These are phyloP conservation scores for Magnolia sinica DNA, from an alignment of 164 flowering plant genomes.

Conservation along the genomic window DNA sequence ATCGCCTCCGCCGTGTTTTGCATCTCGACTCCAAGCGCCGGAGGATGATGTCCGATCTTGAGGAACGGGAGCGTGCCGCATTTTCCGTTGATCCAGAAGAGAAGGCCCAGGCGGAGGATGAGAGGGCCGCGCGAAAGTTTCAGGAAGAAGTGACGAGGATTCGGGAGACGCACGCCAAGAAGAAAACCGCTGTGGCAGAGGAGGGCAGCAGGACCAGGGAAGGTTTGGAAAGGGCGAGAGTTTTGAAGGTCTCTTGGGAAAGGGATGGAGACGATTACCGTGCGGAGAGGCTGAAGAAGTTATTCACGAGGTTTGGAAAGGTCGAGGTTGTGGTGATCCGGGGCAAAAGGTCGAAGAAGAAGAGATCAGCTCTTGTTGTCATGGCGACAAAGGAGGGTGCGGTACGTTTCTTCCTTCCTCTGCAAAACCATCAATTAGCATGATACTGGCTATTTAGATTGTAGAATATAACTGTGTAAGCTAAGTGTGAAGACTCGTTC, in stretches of 20 bases:
- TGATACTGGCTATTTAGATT: too few relatives aligned
- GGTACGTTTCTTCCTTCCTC: constrained; percentile 21
- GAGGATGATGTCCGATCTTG: constrained; percentile 75
- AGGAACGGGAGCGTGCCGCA: constrained; percentile 58
- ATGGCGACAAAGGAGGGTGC: constrained; percentile 74
- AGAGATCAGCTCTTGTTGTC: constrained; percentile 72
- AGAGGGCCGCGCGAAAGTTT: constrained; percentile 48
- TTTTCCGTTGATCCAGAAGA: constrained; percentile 36
- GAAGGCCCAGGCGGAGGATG: constrained; percentile 53
- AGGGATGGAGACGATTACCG: constrained; percentile 49
- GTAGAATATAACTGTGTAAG: too few relatives aligned
- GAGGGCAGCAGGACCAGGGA: constrained; percentile 14
- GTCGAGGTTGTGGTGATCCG: constrained; percentile 79
- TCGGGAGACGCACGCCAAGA: constrained; percentile 52
- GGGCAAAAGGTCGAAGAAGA: constrained; percentile 47
- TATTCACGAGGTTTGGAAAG: constrained; percentile 65
- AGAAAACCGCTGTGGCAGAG: constrained; percentile 15
- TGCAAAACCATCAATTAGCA: neutral
- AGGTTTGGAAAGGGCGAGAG: constrained; percentile 40
- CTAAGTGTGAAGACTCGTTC: too few relatives aligned
- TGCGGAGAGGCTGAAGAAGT: constrained; percentile 44
- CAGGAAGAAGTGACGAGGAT: constrained; percentile 65
- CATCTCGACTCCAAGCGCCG: constrained; percentile 48
- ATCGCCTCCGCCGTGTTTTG: constrained; percentile 21
- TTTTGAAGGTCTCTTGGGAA: constrained; percentile 81